phyloP scores from a whole-genome alignment of 129 eudicot species.

The Daucus carota region DH1_v3.0 NC_030384.2:48047001-48047500 shows the following conservation, averaged over 20 bases:
- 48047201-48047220: not conserved
- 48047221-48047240: not conserved
- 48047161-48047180: constrained; percentile 48
- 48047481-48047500: not conserved
- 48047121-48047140: constrained; percentile 86
- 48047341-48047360: not conserved
- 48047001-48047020: constrained; percentile 63
- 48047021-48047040: constrained; percentile 87
- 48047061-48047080: constrained; percentile 77
- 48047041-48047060: constrained; percentile 89
- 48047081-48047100: constrained; percentile 94
- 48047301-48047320: not conserved
- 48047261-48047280: not conserved
- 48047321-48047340: not conserved
- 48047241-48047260: not conserved
- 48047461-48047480: not conserved
- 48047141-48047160: constrained; percentile 76
- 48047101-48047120: constrained; percentile 78
- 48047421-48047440: not conserved
- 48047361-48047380: not conserved
- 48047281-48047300: not conserved
- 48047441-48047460: not conserved
- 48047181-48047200: not conserved
- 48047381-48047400: not conserved
- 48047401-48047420: not conserved